A percentile compares a stretch with the other conserved stretches of the same genome.
Conservation (phyloP, 371 early-diverging fungal species). For the Zychaea mexicana region DNA sequence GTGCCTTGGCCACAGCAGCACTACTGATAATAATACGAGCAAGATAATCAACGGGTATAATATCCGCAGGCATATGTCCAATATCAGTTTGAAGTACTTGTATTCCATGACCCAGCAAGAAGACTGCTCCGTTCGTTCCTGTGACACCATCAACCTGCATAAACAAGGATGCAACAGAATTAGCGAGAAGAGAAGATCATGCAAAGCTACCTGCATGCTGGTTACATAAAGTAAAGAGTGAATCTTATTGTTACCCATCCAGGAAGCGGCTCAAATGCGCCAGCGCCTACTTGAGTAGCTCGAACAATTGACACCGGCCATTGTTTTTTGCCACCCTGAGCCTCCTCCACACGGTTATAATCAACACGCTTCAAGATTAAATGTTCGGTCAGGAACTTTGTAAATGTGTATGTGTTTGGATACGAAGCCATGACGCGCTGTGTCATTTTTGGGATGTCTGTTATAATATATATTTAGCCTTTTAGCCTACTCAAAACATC, state of each 20-base stretch:
- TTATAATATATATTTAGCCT: background rate
- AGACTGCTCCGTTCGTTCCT: constrained; percentile 49
- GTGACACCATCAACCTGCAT: constrained; percentile 58
- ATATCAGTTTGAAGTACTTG: constrained; percentile 42
- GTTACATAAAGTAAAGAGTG: too few relatives aligned
- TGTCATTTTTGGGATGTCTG: constrained; percentile 55
- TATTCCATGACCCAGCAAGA: constrained; percentile 43
- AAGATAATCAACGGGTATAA: constrained; percentile 61
- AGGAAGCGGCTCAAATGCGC: constrained; percentile 54
- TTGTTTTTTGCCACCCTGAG: constrained; percentile 47
- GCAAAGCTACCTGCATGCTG: background rate
- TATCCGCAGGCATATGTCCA: constrained; percentile 41
- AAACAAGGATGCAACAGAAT: too few relatives aligned
- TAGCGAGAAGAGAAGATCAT: too few relatives aligned
- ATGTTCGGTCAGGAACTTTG: constrained; percentile 63
- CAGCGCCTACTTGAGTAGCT: constrained; percentile 62
- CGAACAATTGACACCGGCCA: constrained; percentile 63
- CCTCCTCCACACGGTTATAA: constrained; percentile 51
- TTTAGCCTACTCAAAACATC: background rate
- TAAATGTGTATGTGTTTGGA: constrained; percentile 66
- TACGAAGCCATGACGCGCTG: constrained; percentile 47
- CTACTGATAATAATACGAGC: constrained; percentile 34
- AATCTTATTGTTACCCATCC: constrained; percentile 68
- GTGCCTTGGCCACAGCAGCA: constrained; percentile 31
- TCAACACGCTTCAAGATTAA: constrained; percentile 58